A percentile compares a stretch with the other conserved stretches of the same genome.
Evolutionary conservation across 345 rosid species (phyloP).

Genomic region (Citrus reticulata): DNA sequence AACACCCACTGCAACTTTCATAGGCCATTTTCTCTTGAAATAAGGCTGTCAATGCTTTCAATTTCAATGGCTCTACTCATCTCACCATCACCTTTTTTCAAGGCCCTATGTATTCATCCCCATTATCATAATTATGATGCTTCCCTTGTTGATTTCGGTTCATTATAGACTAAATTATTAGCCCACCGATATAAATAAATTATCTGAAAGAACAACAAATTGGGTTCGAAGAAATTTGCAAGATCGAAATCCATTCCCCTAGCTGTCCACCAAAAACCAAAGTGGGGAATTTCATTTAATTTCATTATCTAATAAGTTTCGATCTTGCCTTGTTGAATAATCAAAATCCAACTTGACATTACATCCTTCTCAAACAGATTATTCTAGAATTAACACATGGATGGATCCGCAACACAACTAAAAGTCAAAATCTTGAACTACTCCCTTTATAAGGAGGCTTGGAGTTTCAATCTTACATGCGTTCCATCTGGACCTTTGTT

Average conservation of each 20-base stretch:
- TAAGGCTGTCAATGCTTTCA: slow-evolving; percentile 41
- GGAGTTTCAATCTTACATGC: slow-evolving; percentile 25
- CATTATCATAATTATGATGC: slow-evolving; percentile 40
- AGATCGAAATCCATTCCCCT: background rate
- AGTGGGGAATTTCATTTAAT: slow-evolving; percentile 34
- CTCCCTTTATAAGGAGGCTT: slow-evolving; percentile 10
- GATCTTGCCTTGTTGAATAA: slow-evolving; percentile 4
- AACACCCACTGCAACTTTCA: slow-evolving; percentile 32
- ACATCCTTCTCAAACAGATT: slow-evolving; percentile 15
- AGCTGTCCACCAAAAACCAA: slow-evolving; percentile 8
- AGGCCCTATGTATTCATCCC: slow-evolving; percentile 26
- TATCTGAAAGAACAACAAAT: slow-evolving; percentile 8
- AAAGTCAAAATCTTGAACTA: slow-evolving; percentile 18
- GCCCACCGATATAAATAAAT: slow-evolving; percentile 10
- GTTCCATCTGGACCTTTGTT: slow-evolving; percentile 29
- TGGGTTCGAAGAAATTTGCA: slow-evolving; percentile 7
- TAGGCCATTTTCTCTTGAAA: slow-evolving; percentile 39
- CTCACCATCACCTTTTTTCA: slow-evolving; percentile 44
- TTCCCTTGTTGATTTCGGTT: slow-evolving; percentile 14
- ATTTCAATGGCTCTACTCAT: slow-evolving; percentile 42
- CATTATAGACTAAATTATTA: slow-evolving; percentile 22
- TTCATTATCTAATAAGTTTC: slow-evolving; percentile 21
- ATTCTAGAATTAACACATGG: slow-evolving; percentile 15
- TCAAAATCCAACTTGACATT: slow-evolving; percentile 26
- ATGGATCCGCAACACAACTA: slow-evolving; percentile 1